These are phyloP conservation scores for Blastobotrys parvus DNA, from an alignment of 805 yeast genomes.

Conservation along the genomic window DNA sequence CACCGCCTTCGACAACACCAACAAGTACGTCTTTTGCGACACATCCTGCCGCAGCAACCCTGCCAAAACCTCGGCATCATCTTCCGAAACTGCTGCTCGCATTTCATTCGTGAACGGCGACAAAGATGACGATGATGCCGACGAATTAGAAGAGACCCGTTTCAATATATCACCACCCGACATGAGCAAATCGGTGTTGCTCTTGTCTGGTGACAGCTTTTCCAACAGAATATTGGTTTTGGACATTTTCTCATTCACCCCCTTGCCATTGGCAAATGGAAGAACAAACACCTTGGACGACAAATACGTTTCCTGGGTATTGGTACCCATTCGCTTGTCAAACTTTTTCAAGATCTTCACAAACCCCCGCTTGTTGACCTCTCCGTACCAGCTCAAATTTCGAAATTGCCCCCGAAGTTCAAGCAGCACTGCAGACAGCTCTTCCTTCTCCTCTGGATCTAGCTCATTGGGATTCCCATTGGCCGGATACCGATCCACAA, in stretches of 20 bases:
- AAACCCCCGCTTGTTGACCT: conserved; percentile 83
- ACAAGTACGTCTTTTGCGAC: conserved; percentile 37
- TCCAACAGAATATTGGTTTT: conserved; percentile 20
- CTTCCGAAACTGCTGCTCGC: conserved; percentile 28
- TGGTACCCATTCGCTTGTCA: conserved; percentile 71
- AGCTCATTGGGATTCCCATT: conserved; percentile 21
- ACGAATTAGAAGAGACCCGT: conserved; percentile 2
- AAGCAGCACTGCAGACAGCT: conserved; percentile 55
- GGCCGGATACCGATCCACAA: conserved; percentile 27
- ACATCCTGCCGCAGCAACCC: conserved; percentile 38
- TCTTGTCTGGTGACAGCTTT: conserved; percentile 20
- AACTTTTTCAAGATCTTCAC: conserved; percentile 81
- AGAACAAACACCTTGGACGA: conserved; percentile 62
- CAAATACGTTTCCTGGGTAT: conserved; percentile 48
- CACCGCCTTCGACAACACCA: conserved; percentile 60
- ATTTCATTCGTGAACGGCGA: conserved; percentile 8
- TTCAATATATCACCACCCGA: conserved; percentile 10
- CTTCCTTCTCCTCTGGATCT: conserved; percentile 52
- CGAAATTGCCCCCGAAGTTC: conserved; percentile 71
- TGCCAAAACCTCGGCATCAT: conserved; percentile 39
- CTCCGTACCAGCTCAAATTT: conserved; percentile 89
- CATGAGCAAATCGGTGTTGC: neutral
- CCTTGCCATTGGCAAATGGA: conserved; percentile 68
- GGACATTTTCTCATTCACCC: conserved; percentile 44
- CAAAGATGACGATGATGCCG: conserved; percentile 8